These are phyloP conservation scores for Starmera dryadoides DNA, from an alignment of 805 yeast genomes.

Conservation along the genomic window DNA sequence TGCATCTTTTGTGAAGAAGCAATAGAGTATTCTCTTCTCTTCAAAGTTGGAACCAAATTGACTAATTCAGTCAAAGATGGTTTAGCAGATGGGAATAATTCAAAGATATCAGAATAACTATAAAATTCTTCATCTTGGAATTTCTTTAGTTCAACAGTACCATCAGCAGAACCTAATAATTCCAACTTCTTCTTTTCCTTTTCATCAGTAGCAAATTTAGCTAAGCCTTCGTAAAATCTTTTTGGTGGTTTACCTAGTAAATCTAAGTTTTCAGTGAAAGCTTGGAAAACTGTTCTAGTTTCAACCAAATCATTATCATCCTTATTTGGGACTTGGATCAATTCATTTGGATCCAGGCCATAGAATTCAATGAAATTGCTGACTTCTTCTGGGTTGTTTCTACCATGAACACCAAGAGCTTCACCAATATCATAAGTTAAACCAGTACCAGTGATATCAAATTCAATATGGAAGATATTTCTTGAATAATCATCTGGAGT, in stretches of 20 bases:
- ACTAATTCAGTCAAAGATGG: conserved; percentile 68
- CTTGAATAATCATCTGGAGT: conserved; percentile 88
- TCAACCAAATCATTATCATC: conserved; percentile 54
- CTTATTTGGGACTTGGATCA: conserved; percentile 65
- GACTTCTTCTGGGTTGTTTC: conserved; percentile 63
- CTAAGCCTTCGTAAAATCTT: conserved; percentile 81
- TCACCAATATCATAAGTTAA: conserved; percentile 91
- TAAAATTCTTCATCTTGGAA: conserved; percentile 79
- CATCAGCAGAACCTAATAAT: conserved; percentile 65
- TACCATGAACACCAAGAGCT: conserved; percentile 92
- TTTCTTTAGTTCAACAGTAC: conserved; percentile 77
- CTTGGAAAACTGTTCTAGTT: conserved; percentile 76
- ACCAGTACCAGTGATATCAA: conserved; percentile 86
- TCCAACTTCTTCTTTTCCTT: conserved; percentile 56
- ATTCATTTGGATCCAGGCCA: conserved; percentile 60
- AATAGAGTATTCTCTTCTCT: conserved; percentile 96
- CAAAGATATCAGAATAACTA: conserved; percentile 75
- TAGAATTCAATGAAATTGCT: conserved; percentile 62
- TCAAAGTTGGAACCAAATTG: conserved; percentile 72
- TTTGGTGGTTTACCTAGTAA: conserved; percentile 94
- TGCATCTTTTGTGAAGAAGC: conserved; percentile 94
- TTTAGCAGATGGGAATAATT: conserved; percentile 73
- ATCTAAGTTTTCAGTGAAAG: conserved; percentile 74
- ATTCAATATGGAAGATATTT: conserved; percentile 94
- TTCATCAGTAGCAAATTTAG: conserved; percentile 64